phyloP scores from a whole-genome alignment of 306 rosid species.

The Phaseolus lunatus region DNA sequence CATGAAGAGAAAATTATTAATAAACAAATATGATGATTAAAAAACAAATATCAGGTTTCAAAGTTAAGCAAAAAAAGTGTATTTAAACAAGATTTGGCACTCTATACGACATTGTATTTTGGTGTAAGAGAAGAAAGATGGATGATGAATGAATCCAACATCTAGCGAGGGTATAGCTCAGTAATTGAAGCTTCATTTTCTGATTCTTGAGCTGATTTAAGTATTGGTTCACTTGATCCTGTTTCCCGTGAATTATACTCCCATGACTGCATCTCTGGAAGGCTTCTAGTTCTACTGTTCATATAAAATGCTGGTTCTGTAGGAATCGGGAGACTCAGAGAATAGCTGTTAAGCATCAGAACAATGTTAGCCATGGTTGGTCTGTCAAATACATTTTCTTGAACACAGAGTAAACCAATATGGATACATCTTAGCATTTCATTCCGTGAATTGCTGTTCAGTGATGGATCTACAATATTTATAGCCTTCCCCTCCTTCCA shows the following conservation, averaged over 20 bases:
- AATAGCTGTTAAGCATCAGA: not conserved
- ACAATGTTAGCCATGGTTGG: conserved; percentile 7
- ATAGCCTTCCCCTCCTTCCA: not conserved
- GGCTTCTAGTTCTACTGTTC: not conserved
- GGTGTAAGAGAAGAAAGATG: too few relatives aligned
- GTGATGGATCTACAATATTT: not conserved
- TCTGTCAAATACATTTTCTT: not conserved
- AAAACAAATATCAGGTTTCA: too few relatives aligned
- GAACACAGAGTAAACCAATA: conserved; percentile 22
- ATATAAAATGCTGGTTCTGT: not conserved
- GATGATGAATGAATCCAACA: not conserved
- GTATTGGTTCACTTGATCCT: not conserved
- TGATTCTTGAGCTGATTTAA: not conserved
- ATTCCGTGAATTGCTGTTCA: not conserved
- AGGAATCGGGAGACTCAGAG: conserved; percentile 3
- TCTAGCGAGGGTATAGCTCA: not conserved
- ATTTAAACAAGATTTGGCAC: too few relatives aligned
- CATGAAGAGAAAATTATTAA: too few relatives aligned
- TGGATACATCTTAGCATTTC: conserved; percentile 4
- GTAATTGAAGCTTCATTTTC: not conserved
- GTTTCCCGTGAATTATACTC: not conserved
- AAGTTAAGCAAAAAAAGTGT: too few relatives aligned
- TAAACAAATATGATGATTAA: too few relatives aligned
- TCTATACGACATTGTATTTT: too few relatives aligned
- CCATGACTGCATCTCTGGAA: not conserved